phyloP scores from a whole-genome alignment of 192 early-diverging fungal genomes.

The Endogone sp. region DNA sequence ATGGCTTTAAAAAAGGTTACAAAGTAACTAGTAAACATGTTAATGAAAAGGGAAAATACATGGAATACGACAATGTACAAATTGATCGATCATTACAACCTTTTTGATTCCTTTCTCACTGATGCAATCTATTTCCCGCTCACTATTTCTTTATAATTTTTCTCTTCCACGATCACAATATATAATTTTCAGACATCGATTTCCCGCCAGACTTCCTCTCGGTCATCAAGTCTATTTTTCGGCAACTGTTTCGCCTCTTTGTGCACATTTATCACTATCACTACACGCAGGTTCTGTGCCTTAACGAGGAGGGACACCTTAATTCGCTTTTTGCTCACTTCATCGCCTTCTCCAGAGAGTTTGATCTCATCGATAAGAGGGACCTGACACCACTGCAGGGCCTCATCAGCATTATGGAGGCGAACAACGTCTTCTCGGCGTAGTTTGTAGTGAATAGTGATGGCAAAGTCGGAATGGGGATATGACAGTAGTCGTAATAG shows the following conservation, averaged over 20 bases:
- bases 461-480: too few species aligned
- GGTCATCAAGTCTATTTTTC: conserved; percentile 70
- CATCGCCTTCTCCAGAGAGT: conserved; percentile 87
- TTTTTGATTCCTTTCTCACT: too few species aligned
- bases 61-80: too few species aligned
- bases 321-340: conserved; percentile 98
- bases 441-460: too few species aligned
- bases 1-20: too few species aligned
- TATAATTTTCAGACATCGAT: conserved; percentile 73
- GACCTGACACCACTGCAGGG: conserved; percentile 68
- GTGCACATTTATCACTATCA: conserved; percentile 93
- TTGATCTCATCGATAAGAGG: conserved; percentile 91
- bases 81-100: too few species aligned
- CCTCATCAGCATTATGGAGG: not conserved
- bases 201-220: conserved; percentile 79
- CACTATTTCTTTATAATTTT: not conserved
- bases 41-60: too few species aligned
- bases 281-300: conserved; percentile 79
- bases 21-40: too few species aligned
- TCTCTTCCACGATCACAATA: too few species aligned
- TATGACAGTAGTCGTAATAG: too few species aligned
- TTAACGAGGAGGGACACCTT: conserved; percentile 84
- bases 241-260: conserved; percentile 85
- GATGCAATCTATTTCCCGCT: too few species aligned
- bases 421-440: not conserved